These are phyloP conservation scores for Bipolaris bicolor DNA, from an alignment of 2,329 filamentous ascomycete genomes.

Conservation along the genomic window DNA sequence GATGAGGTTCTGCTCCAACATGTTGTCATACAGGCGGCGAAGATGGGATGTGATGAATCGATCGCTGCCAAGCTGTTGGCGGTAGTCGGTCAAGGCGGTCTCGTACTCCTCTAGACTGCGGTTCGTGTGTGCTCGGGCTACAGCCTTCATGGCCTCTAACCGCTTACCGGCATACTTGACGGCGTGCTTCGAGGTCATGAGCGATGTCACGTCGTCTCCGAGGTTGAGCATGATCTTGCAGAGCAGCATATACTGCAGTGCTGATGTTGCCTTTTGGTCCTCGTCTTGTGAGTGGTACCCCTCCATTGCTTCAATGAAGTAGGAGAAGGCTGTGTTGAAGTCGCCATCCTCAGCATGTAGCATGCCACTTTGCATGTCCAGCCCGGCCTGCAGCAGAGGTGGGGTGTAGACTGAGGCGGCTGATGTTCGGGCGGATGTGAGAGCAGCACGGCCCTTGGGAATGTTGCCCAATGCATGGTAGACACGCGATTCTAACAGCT, in stretches of 20 bases:
- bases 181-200: slow-evolving; percentile 95
- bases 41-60: slow-evolving; percentile 97
- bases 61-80: slow-evolving; percentile 91
- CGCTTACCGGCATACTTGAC: slow-evolving; percentile 95
- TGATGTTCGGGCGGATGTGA: slow-evolving; percentile 92
- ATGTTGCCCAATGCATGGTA: slow-evolving; percentile 98
- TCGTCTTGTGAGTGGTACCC: slow-evolving; percentile 96
- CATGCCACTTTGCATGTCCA: slow-evolving; percentile 99
- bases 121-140: slow-evolving; percentile 93
- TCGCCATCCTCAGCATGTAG: slow-evolving; percentile 98
- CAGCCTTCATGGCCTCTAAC: slow-evolving; percentile 98
- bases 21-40: slow-evolving; percentile 92
- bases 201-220: slow-evolving; percentile 90
- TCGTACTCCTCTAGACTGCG: slow-evolving; percentile 97
- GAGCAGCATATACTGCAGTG: slow-evolving; percentile 98
- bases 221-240: slow-evolving; percentile 99
- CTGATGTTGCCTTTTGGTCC: slow-evolving; percentile 85
- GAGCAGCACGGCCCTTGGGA: slow-evolving; percentile 89
- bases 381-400: slow-evolving; percentile 88
- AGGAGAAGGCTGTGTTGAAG: slow-evolving; percentile 98
- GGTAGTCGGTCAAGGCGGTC: slow-evolving; percentile 84
- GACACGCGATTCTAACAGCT: slow-evolving; percentile 93
- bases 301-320: slow-evolving; percentile 98
- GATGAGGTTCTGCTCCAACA: slow-evolving; percentile 99
- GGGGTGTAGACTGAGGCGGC: slow-evolving; percentile 98